phyloP scores from a whole-genome alignment of 2,329 filamentous ascomycete species.

The Rasamsonia emersonii region DNA sequence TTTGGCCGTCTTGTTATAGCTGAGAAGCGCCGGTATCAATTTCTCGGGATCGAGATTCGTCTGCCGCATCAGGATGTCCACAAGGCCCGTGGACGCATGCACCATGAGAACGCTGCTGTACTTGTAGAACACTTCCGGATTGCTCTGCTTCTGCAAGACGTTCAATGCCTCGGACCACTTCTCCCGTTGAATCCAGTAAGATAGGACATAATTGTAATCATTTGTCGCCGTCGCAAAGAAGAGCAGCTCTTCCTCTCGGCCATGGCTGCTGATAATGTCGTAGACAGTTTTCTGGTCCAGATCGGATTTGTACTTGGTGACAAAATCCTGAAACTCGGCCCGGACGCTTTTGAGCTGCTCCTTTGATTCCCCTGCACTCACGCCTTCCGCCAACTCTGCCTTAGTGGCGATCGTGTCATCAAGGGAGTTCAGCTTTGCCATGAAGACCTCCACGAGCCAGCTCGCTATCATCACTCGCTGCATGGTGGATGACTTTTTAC shows the following conservation, averaged over 20 bases:
- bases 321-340: slow-evolving; percentile 80
- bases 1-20: slow-evolving; percentile 70
- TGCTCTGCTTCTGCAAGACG: slow-evolving; percentile 86
- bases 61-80: slow-evolving; percentile 95
- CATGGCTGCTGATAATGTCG: slow-evolving; percentile 91
- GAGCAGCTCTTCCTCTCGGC: slow-evolving; percentile 82
- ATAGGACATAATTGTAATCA: slow-evolving; percentile 89
- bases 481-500: slow-evolving; percentile 80
- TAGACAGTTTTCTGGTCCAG: slow-evolving; percentile 88
- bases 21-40: slow-evolving; percentile 85
- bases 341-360: slow-evolving; percentile 63
- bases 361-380: slow-evolving; percentile 57
- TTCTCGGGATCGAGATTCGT: slow-evolving; percentile 73
- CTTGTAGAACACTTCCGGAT: slow-evolving; percentile 88
- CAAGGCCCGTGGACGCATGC: slow-evolving; percentile 71
- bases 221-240: slow-evolving; percentile 83
- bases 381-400: slow-evolving; percentile 66
- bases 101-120: slow-evolving; percentile 97
- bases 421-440: slow-evolving; percentile 90
- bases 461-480: slow-evolving; percentile 91
- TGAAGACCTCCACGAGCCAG: slow-evolving; percentile 93
- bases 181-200: slow-evolving; percentile 95
- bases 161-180: slow-evolving; percentile 79
- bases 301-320: slow-evolving; percentile 74
- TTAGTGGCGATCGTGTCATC: slow-evolving; percentile 91